phyloP scores from a whole-genome alignment of 441 rosid species.

The Bruguiera hainesii region DNA sequence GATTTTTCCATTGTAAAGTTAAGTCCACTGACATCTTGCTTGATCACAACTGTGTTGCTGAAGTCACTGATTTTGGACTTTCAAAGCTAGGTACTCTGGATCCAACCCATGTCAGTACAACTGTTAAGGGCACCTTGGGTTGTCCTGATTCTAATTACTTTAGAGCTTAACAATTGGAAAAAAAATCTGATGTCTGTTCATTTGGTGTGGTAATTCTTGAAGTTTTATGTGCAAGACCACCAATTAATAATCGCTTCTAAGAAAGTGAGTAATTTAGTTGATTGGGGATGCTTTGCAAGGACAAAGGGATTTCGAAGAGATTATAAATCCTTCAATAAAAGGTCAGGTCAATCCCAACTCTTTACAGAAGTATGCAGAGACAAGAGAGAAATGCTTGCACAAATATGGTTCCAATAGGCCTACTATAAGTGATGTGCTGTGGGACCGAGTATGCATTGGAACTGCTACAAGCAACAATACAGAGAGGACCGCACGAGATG shows the following conservation, averaged over 20 bases:
- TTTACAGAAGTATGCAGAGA: constrained; percentile 35
- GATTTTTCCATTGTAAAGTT: constrained; percentile 30
- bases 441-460: constrained; percentile 51
- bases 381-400: constrained; percentile 42
- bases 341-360: constrained; percentile 39
- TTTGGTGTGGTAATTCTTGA: constrained; percentile 44
- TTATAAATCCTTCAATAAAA: constrained; percentile 36
- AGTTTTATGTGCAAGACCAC: constrained; percentile 43
- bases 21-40: constrained; percentile 33
- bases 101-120: constrained; percentile 39
- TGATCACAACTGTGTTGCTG: constrained; percentile 16
- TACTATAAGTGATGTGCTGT: constrained; percentile 38
- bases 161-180: constrained; percentile 31
- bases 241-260: constrained; percentile 27
- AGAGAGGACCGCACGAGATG: not conserved
- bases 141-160: constrained; percentile 49
- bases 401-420: constrained; percentile 39
- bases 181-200: constrained; percentile 45
- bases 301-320: constrained; percentile 35
- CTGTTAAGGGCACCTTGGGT: constrained; percentile 44
- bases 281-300: constrained; percentile 39
- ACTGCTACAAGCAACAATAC: not conserved
- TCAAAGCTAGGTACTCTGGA: constrained; percentile 36
- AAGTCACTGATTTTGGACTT: constrained; percentile 40
- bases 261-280: constrained; percentile 44